Conservation (phyloP, 805 yeast species). For the Novakomyces olei region DNA sequence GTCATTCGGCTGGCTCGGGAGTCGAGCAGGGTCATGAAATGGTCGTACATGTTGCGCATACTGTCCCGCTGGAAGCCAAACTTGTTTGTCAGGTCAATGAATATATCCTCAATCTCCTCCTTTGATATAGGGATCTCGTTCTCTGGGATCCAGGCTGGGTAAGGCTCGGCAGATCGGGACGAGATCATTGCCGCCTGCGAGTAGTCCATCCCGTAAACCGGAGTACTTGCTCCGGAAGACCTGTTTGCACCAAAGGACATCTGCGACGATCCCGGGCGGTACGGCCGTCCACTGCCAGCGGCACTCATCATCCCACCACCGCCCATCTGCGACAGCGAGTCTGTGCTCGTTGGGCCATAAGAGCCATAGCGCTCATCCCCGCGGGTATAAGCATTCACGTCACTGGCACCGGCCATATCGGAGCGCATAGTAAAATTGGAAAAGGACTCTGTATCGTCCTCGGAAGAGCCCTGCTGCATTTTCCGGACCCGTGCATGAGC, state of each 20-base stretch:
- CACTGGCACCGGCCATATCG: conserved; percentile 18
- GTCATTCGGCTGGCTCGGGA: conserved; percentile 67
- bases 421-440: conserved; percentile 24
- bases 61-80: conserved; percentile 78
- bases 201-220: conserved; percentile 53
- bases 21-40: conserved; percentile 57
- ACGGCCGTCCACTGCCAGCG: conserved; percentile 12
- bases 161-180: conserved; percentile 39
- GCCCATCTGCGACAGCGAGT: conserved; percentile 13
- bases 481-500: too few relatives aligned
- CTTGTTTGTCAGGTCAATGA: conserved; percentile 31
- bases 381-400: conserved; percentile 20
- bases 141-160: conserved; percentile 98
- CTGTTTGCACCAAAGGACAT: conserved; percentile 67
- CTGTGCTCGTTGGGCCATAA: conserved; percentile 8
- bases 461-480: too few relatives aligned
- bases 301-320: too few relatives aligned
- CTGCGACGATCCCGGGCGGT: conserved; percentile 22
- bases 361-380: conserved; percentile 13
- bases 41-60: conserved; percentile 59
- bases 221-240: conserved; percentile 86
- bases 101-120: conserved; percentile 37
- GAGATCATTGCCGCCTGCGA: background rate
- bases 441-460: conserved; percentile 18
- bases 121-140: conserved; percentile 56